Base-by-base conservation (phyloP, 148 eudicot species). In the Hydrangea macrophylla region DNA sequence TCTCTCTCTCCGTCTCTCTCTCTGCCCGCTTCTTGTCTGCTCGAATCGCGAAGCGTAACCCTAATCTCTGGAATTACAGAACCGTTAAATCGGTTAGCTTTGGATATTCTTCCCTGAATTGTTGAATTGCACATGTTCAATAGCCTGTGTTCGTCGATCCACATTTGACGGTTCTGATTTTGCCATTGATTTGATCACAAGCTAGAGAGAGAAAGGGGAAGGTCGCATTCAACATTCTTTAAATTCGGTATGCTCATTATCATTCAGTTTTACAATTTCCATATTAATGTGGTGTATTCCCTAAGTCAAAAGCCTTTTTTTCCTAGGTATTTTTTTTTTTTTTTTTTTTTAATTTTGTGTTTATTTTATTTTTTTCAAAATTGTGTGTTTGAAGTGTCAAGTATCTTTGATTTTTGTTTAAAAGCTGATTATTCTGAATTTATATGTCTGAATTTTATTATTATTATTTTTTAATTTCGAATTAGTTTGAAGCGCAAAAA, bases 11-110 rank as follows among this genome's bases (percentile, higher is more conserved):
- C 13, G n/a, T 23, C 28, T 20, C 5, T 7, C 23, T 17, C 24
- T 17, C n/a, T 15, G 40, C 48, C 62, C 27, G 37, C 48, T 20
- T 11, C 54, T n/a, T 58, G 39, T 22, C 24, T 40, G 63, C 71
- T 68, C 64, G 63, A 68, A 57, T 58, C 55, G 62, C 63, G 71
- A 58, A 58, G 40, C 55, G 54, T 28, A 68, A 20, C 55, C 71
- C 63, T 68, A 68, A 40, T 30, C 39, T 42, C 70, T 55, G 48
- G 24, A 10, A 65, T 9, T 31, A 28, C 70, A 55, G 61, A 36
- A 37, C 61, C 70, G 17, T 66, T 53, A n/a, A 32, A 66, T 1
- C 30, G 23, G 42, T 7, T 65, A 18, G 30, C 31, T 51, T 65
- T 1, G n/a, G 18, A 32, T 24, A 2, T 53, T 33, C 11, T 51